Evolutionary conservation across 768 basidiomycete genomes (phyloP).

Genomic region (Paxillus rubicundulus): DNA sequence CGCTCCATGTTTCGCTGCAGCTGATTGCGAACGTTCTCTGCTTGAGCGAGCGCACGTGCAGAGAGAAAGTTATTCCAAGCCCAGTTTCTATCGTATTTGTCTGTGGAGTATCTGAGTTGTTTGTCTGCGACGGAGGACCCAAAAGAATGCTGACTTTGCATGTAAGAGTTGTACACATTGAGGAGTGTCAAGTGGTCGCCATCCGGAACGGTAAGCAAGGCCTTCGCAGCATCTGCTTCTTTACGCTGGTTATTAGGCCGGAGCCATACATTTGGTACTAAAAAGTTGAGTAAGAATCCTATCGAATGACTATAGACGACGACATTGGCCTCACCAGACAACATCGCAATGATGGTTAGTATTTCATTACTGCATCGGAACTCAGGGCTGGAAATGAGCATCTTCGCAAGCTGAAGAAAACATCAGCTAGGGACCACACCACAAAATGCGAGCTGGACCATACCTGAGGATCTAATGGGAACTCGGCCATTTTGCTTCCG

Average conservation of each 20-base stretch:
- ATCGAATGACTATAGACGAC: background rate
- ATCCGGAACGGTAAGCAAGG: constrained; percentile 82
- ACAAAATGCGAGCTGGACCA: constrained; percentile 5
- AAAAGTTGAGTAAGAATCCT: background rate
- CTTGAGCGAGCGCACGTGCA: constrained; percentile 77
- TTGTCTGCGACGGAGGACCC: background rate
- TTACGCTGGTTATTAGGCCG: constrained; percentile 84
- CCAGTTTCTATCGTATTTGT: constrained; percentile 82
- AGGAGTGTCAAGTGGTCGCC: constrained; percentile 95
- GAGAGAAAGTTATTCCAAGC: constrained; percentile 89
- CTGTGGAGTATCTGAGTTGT: constrained; percentile 34
- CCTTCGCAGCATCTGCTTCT: constrained; percentile 92
- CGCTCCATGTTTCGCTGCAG: constrained; percentile 90
- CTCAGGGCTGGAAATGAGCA: constrained; percentile 91
- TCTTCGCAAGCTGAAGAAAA: constrained; percentile 65
- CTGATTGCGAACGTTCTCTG: constrained; percentile 91
- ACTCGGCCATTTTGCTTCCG: constrained; percentile 93
- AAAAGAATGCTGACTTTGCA: constrained; percentile 55
- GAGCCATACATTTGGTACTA: constrained; percentile 88
- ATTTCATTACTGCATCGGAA: constrained; percentile 97
- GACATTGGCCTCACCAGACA: constrained; percentile 64
- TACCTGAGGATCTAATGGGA: constrained; percentile 97
- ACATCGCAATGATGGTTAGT: constrained; percentile 92
- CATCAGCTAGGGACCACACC: background rate
- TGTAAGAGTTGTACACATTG: constrained; percentile 94